Conservation (phyloP, 257 asterid genomes). For the Lantana camara region DNA sequence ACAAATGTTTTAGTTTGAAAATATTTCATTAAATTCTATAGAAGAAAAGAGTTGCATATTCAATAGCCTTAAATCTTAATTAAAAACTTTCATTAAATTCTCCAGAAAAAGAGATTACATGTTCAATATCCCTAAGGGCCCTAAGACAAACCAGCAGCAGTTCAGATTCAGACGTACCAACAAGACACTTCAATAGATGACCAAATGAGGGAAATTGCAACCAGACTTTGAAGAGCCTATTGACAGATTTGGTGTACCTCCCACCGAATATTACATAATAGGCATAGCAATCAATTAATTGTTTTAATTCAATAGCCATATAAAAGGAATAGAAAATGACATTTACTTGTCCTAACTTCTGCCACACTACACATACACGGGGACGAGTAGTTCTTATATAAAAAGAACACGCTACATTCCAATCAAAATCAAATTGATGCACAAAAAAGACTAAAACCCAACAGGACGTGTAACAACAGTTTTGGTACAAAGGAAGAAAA, state of each 20-base stretch:
- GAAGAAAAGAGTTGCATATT: too few relatives aligned
- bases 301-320: neutral
- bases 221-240: neutral
- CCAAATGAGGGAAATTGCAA: too few relatives aligned
- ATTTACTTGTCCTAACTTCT: neutral
- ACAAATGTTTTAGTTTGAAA: too few relatives aligned
- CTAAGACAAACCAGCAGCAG: too few relatives aligned
- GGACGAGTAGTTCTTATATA: neutral
- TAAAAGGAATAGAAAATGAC: neutral
- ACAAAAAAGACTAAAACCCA: neutral
- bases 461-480: neutral
- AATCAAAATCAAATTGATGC: neutral
- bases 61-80: too few relatives aligned
- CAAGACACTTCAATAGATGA: too few relatives aligned
- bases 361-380: neutral
- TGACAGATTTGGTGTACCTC: neutral
- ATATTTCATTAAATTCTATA: too few relatives aligned
- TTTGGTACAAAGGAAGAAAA: slow-evolving; percentile 9
- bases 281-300: neutral
- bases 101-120: too few relatives aligned
- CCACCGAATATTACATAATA: neutral
- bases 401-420: neutral
- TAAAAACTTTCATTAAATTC: too few relatives aligned
- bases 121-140: too few relatives aligned
- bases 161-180: too few relatives aligned